Conservation (phyloP, 345 rosid genomes). For the Eucalyptus caleyi region DNA sequence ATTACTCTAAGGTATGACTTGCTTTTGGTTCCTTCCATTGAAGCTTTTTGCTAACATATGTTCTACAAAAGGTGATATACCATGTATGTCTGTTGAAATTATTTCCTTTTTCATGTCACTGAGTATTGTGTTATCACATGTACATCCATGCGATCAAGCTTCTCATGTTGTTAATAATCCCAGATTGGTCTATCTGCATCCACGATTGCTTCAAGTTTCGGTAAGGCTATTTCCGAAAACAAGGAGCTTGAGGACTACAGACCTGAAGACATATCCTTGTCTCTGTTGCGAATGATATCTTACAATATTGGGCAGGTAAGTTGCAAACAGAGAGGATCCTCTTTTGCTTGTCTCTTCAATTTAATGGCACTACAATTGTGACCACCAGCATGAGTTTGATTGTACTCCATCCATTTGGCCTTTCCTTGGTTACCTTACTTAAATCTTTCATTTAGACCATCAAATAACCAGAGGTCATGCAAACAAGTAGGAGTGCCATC, state of each 20-base stretch:
- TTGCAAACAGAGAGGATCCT: not conserved
- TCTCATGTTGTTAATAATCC: not conserved
- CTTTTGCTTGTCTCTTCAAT: not conserved
- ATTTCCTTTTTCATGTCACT: not conserved
- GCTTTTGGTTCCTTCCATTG: not conserved
- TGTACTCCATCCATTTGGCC: not conserved
- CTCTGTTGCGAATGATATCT: conserved; percentile 97
- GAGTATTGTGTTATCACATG: not conserved
- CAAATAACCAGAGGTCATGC: not conserved
- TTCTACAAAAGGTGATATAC: not conserved
- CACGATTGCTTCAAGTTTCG: conserved; percentile 98
- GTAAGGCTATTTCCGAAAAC: conserved; percentile 86
- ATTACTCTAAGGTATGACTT: conserved; percentile 68
- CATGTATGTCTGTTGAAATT: not conserved
- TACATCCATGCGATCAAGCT: not conserved
- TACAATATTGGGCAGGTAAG: conserved; percentile 96
- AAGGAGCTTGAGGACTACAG: conserved; percentile 90
- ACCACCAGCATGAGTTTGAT: not conserved
- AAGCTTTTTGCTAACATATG: not conserved
- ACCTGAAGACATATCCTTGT: conserved; percentile 93
- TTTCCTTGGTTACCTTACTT: not conserved
- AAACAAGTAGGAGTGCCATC: not conserved
- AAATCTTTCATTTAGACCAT: not conserved
- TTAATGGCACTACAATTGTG: not conserved
- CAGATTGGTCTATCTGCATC: conserved; percentile 98